Evolutionary conservation across 163 green algal genomes (phyloP), one percentile per base, ranked within the genome.

Genomic region (Volvox carteri): DNA sequence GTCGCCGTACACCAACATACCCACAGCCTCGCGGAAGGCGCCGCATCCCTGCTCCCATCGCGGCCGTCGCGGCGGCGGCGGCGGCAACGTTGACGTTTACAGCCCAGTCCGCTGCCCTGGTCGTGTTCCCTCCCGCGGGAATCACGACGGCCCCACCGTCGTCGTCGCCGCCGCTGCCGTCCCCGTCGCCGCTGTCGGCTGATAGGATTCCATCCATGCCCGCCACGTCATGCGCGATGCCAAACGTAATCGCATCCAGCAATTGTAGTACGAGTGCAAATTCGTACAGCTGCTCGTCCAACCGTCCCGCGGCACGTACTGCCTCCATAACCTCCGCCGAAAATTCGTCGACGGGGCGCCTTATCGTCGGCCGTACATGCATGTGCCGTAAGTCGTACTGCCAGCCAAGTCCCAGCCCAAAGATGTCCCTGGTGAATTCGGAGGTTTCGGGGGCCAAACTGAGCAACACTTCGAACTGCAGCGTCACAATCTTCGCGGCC

Each of bases 381-480:
- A 89, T 46, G 84, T 89, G 84, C 8, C 54, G 54, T 28, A 89
- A 41, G 42, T 89, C 72, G 54, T n/a, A 65, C 1, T 50, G 35
- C 84, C 84, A 89, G 41, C 84, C 84, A 25, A 89, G 70, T 2
- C 84, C 84, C 84, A 84, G 41, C 12, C 50, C 72, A n/a, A 89
- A 89, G 52, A 89, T 84, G 54, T 89, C 84, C 14, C 30, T 52
- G 8, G 70, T 89, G 2, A 89, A 72, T 54, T 88, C 83, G 2
- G 39, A n/a, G 16, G 67, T 48, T 11, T 80, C 42, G 4, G 68
- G 58, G 0, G 25, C 58, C 28, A 89, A 70, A n/a, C 42, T 68
- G 0, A 89, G 72, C 54, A 89, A n/a, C 41, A 89, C 84, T 54
- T 89, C 84, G 48, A 89, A 89, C 72, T 89, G 84, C 54, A 89